Conservation (phyloP, 805 yeast species). For the Candida lessepsii region DNA sequence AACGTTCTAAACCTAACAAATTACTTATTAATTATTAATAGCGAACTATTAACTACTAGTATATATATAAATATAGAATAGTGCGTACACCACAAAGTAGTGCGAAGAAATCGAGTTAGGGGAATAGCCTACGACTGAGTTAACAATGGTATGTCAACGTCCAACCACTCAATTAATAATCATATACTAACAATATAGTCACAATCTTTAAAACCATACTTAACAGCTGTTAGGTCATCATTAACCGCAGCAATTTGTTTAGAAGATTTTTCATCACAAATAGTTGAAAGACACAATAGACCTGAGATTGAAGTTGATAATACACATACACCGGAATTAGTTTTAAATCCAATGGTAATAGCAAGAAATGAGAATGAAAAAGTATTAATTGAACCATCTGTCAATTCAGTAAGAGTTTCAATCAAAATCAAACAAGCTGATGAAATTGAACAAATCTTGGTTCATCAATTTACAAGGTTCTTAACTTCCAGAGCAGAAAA, state of each 20-base stretch:
- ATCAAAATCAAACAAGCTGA: conserved; percentile 96
- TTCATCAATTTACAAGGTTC: conserved; percentile 91
- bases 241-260: conserved; percentile 90
- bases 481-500: conserved; percentile 94
- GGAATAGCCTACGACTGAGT: too few species aligned
- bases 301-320: conserved; percentile 92
- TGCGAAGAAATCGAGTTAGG: conserved; percentile 6
- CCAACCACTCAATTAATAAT: not conserved
- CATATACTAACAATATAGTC: conserved; percentile 46
- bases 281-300: conserved; percentile 94
- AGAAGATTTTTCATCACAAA: conserved; percentile 91
- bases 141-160: conserved; percentile 5
- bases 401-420: conserved; percentile 87
- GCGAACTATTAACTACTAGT: not conserved
- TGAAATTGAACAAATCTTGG: conserved; percentile 92
- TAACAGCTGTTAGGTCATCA: conserved; percentile 89
- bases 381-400: conserved; percentile 89
- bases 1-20: conserved; percentile 10
- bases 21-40: conserved; percentile 8
- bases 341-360: conserved; percentile 84
- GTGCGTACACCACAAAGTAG: not conserved
- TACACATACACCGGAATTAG: conserved; percentile 68
- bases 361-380: conserved; percentile 92
- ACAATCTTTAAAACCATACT: conserved; percentile 93
- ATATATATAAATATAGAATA: not conserved